Base-by-base conservation (phyloP, 768 basidiomycete species). In the Russula brevipes region DNA sequence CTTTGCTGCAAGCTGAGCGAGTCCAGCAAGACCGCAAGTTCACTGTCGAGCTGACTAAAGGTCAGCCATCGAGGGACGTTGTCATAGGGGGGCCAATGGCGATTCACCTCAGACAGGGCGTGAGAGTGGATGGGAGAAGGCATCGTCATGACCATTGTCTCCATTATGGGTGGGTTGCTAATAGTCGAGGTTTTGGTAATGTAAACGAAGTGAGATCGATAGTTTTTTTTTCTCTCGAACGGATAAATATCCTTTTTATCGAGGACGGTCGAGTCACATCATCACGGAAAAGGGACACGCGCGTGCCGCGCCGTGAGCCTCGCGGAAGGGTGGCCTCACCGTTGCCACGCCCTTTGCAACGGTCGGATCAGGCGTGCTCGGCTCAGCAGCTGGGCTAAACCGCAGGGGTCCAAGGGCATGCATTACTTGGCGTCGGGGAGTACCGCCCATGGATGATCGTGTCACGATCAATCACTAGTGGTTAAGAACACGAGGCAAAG, bases 1-100 rank as follows among this genome's bases (percentile, higher is more conserved):
- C 63, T 63, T 46, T 66, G 65, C 12, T 68, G 67, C 42, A 68
- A 24, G 30, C 59, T 68, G 50, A 68, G 61, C 50, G 65, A 60
- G 46, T 66, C 60, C 10, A 68, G 58, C 30, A 68, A 39, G 10
- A 46, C 30, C 6, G 61, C 60, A 14, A 68, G 67, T 45, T 68
- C 67, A 5, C 63, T 14, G 33, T 68, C 67, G n/a, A 66, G 65
- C 65, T 66, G 47, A 5, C 17, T 9, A 14, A 8, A 19, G 38
- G 55, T 64, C 33, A 36, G 45, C 11, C n/a, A 55, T 44, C 56
- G 36, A 49, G 51, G 12, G 10, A 42, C 41, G 14, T 42, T 16
- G n/a, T 36, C 31, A 24, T 24, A 19, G 17, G 10, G 16, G 12
- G 4, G 16, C 8, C 3, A 31, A 35, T 38, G 30, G 30, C 31